Evolutionary conservation across 768 basidiomycete genomes (phyloP), one percentile per base, ranked within the genome.

Genomic region (Rhizopogon vesiculosus): DNA sequence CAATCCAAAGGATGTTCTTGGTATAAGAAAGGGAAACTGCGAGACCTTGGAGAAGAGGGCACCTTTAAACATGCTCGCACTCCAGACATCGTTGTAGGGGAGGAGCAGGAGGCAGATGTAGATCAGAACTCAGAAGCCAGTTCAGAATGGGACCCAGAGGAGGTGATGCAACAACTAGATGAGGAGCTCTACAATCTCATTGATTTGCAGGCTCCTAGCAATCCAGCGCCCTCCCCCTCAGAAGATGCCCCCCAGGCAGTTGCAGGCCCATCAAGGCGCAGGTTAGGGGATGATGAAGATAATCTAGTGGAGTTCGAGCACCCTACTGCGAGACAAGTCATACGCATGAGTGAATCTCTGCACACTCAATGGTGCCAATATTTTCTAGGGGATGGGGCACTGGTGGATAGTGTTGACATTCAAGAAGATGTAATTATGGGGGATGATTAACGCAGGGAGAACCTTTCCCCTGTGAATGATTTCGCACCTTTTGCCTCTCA

Each of bases 401-500:
- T 9, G 25, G 25, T 3, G 25, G 18, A 25, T 25, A 25, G 45
- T 3, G 45, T 13, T 22, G 45, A 31, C 12, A 25, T 22, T 15
- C 25, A 31, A 16, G 31, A 19, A 25, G 16, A 18, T 25, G 25
- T 25, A 22, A 46, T 16, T n/a, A 31, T 22, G 31, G 15, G 25
- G 19, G 25, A 46, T 31, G 25, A 1, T 46, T 25, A 16, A 46
- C 19, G 18, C 25, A 31, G 29, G 29, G 13, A 40, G 16, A 41
- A 53, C 16, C 39, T 18, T 13, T 18, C 40, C 35, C 7, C n/a
- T n/a, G 51, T 4, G 19, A 42, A 53, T 42, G 42, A 53, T 16
- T 53, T 53, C 29, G 51, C 51, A 15, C 51, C 51, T 16, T 53
- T 53, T 53, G n/a, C 51, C 12, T 53, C 51, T 41, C 38, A 53